These are phyloP conservation scores for Stachybotrys elegans DNA, from an alignment of 2,329 filamentous ascomycete species.

Conservation along the genomic window DNA sequence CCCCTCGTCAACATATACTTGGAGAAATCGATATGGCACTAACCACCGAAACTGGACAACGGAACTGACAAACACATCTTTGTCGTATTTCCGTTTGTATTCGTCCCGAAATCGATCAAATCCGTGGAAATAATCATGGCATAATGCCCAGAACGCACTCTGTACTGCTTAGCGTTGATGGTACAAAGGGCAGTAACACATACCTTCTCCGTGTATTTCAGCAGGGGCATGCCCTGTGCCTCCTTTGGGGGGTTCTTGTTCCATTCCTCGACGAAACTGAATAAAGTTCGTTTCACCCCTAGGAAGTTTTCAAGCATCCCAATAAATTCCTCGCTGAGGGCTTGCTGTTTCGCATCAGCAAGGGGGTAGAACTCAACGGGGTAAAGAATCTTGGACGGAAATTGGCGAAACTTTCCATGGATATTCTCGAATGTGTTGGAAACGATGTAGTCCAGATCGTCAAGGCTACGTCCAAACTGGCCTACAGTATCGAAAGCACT, in stretches of 20 bases:
- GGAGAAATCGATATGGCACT: not conserved
- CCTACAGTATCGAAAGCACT: not conserved
- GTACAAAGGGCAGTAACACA: not conserved
- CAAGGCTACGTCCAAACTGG: not conserved
- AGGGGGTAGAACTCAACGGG: not conserved
- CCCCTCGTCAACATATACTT: not conserved
- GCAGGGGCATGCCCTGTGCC: not conserved
- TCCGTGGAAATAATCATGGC: not conserved
- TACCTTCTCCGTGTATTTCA: not conserved
- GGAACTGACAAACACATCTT: not conserved
- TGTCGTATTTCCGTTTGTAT: not conserved
- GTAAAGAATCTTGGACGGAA: not conserved
- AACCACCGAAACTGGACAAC: not conserved
- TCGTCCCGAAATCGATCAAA: not conserved
- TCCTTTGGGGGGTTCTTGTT: not conserved
- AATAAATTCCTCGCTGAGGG: not conserved
- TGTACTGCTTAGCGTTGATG: not conserved
- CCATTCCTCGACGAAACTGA: not conserved
- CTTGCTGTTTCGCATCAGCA: not conserved
- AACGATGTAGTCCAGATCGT: not conserved
- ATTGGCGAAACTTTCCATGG: not conserved
- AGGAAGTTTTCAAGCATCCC: not conserved
- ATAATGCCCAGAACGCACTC: not conserved
- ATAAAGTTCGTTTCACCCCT: not conserved
- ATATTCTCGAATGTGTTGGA: not conserved